Conservation (phyloP, 148 eudicot species). For the Rhododendron henanense region DNA sequence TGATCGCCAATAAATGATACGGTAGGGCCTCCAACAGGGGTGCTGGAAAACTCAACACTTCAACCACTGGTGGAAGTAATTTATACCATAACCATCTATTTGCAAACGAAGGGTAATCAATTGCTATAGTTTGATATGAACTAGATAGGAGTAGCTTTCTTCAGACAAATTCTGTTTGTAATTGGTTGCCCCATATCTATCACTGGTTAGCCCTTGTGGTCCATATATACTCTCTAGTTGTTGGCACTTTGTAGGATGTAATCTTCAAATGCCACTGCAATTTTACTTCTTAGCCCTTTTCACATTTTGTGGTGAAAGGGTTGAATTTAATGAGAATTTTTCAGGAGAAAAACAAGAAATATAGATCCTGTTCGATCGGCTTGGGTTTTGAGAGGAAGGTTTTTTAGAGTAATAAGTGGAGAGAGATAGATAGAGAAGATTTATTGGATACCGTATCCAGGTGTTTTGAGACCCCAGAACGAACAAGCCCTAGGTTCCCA, state of each 20-base stretch:
- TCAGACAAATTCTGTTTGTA: background rate
- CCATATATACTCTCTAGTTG: background rate
- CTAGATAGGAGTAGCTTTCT: background rate
- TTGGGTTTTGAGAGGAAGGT: too few species aligned
- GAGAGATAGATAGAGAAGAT: too few species aligned
- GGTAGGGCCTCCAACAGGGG: too few species aligned
- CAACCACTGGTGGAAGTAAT: too few species aligned
- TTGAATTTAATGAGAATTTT: background rate
- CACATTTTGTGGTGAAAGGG: background rate
- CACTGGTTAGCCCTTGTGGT: background rate
- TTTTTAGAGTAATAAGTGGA: too few species aligned
- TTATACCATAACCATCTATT: too few species aligned
- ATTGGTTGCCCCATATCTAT: background rate
- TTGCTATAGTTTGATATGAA: background rate
- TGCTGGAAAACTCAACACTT: too few species aligned
- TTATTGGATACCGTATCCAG: rapidly evolving
- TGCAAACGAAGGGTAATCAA: too few species aligned
- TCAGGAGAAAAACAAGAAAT: background rate
- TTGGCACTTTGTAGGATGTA: background rate
- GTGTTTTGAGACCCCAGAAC: too few species aligned
- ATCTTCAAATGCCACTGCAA: background rate
- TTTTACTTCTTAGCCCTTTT: background rate
- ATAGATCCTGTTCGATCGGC: background rate
- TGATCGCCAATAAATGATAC: too few species aligned
- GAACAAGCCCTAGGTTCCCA: too few species aligned